Base-by-base conservation (phyloP, 2,329 filamentous ascomycete genomes). In the Colletotrichum tofieldiae region DNA sequence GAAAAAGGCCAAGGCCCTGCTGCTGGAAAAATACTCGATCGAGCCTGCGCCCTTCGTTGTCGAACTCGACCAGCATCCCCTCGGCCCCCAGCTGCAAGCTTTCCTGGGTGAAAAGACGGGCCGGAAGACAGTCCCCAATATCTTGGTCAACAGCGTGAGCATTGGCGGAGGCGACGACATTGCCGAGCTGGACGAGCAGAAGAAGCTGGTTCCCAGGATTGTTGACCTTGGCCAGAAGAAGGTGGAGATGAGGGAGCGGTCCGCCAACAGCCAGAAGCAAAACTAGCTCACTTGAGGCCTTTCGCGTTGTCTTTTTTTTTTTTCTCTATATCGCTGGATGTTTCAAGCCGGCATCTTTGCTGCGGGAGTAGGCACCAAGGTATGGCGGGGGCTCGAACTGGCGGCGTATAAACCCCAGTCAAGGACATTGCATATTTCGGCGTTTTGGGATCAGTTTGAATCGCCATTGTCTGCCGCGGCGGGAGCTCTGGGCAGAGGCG, bases 91-190 rank as follows among this genome's bases (percentile, higher is more conserved):
- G 67, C 83, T 99, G 52, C 96, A 99, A 82, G 88, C 87, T 12
- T 88, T 90, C 23, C 86, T 99, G 12, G 87, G 82, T 20, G 88
- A 91, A 72, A 92, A 90, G 79, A 98, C 96, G 0, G 93, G 93
- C 55, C 90, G 96, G 61, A 87, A 86, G 72, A 99, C 96, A 0
- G 96, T 99, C 0, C 96, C 96, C 20, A 99, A 99, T 79, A 89
- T 98, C 45, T 87, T 99, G 76, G 88, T 99, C 77, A 94, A 94
- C 78, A 95, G 94, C 56, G 91, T 92, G 81, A 96, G 93, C 82
- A 94, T 98, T 73, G 96, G 96, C 58, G 96, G 96, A 29, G 91
- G 94, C 61, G 96, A 98, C 79, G 94, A 98, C 73, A 89, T 99
- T 68, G 88, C 90, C 60, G 91, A 89, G 35, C 85, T 98, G 73